Conservation (phyloP, 306 rosid genomes). For the Vigna radiata region DNA sequence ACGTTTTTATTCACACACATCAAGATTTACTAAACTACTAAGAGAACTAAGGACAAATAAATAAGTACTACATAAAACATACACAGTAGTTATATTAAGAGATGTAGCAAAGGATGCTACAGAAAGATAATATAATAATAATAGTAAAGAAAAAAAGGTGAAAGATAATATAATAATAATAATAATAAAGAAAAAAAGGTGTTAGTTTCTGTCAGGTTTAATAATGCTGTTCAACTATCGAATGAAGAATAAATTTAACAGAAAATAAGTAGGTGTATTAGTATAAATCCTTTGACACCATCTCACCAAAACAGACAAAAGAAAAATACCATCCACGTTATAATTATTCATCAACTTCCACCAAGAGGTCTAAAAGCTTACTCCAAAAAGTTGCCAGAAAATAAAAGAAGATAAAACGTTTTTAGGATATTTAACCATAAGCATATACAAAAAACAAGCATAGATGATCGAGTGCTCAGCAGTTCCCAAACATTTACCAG, state of each 20-base stretch:
- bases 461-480: conserved; percentile 21
- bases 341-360: conserved; percentile 13
- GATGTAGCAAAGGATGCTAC: neutral
- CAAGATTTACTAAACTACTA: neutral
- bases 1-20: conserved; percentile 18
- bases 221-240: conserved; percentile 3
- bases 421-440: conserved; percentile 7
- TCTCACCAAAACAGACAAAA: conserved; percentile 24
- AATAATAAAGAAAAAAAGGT: neutral
- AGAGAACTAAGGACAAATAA: neutral
- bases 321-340: conserved; percentile 25
- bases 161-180: neutral
- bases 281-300: conserved; percentile 22
- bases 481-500: conserved; percentile 32
- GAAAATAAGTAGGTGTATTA: no score
- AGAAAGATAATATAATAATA: neutral
- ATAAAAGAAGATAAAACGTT: conserved; percentile 11
- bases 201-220: neutral
- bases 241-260: conserved; percentile 7
- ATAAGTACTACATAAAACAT: neutral
- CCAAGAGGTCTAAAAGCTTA: conserved; percentile 14
- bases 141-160: neutral
- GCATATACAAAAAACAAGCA: conserved; percentile 25
- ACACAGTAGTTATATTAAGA: neutral
- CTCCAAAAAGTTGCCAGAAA: conserved; percentile 9